phyloP scores from a whole-genome alignment of 1,284 basidiomycete genomes.

The Malassezia equina region DNA sequence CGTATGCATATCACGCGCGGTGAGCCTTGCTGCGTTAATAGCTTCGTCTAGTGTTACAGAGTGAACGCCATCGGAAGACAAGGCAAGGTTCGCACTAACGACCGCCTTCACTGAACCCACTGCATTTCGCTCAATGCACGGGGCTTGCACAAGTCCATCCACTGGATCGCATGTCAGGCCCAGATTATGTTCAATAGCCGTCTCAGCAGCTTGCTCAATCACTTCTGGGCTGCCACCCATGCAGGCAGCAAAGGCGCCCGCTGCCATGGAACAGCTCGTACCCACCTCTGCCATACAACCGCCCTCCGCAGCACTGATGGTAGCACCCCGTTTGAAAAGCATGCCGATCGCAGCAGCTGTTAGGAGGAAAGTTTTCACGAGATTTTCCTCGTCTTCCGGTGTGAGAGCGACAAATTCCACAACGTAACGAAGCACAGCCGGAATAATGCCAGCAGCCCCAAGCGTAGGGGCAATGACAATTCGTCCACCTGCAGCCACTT shows the following conservation, averaged over 20 bases:
- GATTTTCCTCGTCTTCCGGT: conserved; percentile 69
- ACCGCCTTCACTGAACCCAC: conserved; percentile 57
- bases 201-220: conserved; percentile 72
- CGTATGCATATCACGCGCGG: conserved; percentile 57
- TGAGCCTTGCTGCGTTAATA: conserved; percentile 87
- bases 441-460: conserved; percentile 68
- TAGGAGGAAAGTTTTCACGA: conserved; percentile 71
- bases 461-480: conserved; percentile 91
- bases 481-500: conserved; percentile 80
- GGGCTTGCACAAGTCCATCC: conserved; percentile 74
- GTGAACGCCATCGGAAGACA: conserved; percentile 71
- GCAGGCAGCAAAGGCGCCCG: conserved; percentile 82
- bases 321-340: conserved; percentile 93
- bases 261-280: conserved; percentile 81
- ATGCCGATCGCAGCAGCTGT: conserved; percentile 80
- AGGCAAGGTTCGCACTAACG: conserved; percentile 71
- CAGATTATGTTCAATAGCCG: conserved; percentile 60
- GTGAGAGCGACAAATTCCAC: conserved; percentile 66
- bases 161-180: conserved; percentile 39
- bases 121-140: conserved; percentile 71
- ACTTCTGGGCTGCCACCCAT: conserved; percentile 47
- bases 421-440: conserved; percentile 72
- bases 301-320: conserved; percentile 80
- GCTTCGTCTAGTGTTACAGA: conserved; percentile 85
- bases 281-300: conserved; percentile 50